phyloP scores from a whole-genome alignment of 495 filamentous ascomycete genomes.

The Paragyromitra xinjiangensis region DNA sequence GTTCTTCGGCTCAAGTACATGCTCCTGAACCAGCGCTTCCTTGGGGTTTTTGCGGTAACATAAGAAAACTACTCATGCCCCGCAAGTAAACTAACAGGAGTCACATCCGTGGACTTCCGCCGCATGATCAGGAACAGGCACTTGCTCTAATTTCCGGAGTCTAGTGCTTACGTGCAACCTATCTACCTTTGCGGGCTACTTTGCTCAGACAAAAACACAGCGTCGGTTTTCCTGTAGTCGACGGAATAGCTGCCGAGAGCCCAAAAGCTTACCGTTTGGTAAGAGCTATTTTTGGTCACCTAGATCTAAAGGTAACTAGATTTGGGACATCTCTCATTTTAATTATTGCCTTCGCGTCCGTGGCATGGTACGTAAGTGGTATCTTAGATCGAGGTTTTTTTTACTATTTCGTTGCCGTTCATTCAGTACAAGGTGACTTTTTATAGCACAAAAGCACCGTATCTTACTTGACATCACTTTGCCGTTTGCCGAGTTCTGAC shows the following conservation, averaged over 20 bases:
- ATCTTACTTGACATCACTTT: not conserved
- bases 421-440: not conserved
- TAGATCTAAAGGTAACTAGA: not conserved
- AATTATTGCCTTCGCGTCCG: not conserved
- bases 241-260: constrained; percentile 2
- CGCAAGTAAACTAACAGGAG: not conserved
- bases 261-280: not conserved
- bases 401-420: not conserved
- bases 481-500: not conserved
- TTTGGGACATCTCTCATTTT: not conserved
- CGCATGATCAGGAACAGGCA: not conserved
- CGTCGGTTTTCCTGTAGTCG: not conserved
- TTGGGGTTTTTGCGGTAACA: not conserved
- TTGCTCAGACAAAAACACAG: not conserved
- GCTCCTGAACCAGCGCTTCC: not conserved
- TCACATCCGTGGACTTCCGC: not conserved
- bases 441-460: not conserved
- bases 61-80: not conserved
- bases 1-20: not conserved
- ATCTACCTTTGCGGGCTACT: not conserved
- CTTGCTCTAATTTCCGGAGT: constrained; percentile 4
- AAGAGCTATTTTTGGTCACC: not conserved
- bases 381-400: not conserved
- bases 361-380: not conserved
- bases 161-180: not conserved